phyloP scores from a whole-genome alignment of 1,139 yeast genomes.

The Meyerozyma elateridarum region DNA sequence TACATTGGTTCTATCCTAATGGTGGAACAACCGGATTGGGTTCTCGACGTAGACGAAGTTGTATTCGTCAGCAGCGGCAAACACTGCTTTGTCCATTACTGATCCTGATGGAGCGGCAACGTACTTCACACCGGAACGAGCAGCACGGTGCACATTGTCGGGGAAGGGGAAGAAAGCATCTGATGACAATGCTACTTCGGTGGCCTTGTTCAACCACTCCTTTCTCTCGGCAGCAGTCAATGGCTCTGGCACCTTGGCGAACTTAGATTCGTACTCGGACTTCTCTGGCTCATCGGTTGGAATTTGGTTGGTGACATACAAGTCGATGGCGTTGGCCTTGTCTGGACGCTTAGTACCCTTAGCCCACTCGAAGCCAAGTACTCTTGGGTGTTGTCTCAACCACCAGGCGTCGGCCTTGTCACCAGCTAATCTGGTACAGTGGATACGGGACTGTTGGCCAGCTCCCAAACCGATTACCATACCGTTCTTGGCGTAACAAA shows the following conservation, averaged over 20 bases:
- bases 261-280: slow-evolving; percentile 86
- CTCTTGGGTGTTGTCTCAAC: slow-evolving; percentile 97
- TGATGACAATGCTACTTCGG: slow-evolving; percentile 84
- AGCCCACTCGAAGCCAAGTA: slow-evolving; percentile 91
- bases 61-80: slow-evolving; percentile 24
- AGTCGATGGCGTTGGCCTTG: slow-evolving; percentile 94
- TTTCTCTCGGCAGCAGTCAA: slow-evolving; percentile 76
- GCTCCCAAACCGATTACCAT: slow-evolving; percentile 99
- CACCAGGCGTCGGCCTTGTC: slow-evolving; percentile 99
- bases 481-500: slow-evolving; percentile 96
- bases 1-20: too few species aligned
- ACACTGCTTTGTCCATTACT: slow-evolving; percentile 95
- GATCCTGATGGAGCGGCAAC: slow-evolving; percentile 97
- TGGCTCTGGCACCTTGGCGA: slow-evolving; percentile 77
- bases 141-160: slow-evolving; percentile 97
- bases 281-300: slow-evolving; percentile 92
- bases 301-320: slow-evolving; percentile 85
- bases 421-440: slow-evolving; percentile 98
- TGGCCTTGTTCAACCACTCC: slow-evolving; percentile 79
- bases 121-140: slow-evolving; percentile 89
- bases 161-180: slow-evolving; percentile 99
- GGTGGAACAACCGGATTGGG: slow-evolving; percentile 94
- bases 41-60: slow-evolving; percentile 17
- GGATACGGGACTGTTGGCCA: slow-evolving; percentile 98
- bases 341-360: slow-evolving; percentile 98